These are phyloP conservation scores for Penicillium olsonii DNA, from an alignment of 2,329 filamentous ascomycete species.

Conservation along the genomic window DNA sequence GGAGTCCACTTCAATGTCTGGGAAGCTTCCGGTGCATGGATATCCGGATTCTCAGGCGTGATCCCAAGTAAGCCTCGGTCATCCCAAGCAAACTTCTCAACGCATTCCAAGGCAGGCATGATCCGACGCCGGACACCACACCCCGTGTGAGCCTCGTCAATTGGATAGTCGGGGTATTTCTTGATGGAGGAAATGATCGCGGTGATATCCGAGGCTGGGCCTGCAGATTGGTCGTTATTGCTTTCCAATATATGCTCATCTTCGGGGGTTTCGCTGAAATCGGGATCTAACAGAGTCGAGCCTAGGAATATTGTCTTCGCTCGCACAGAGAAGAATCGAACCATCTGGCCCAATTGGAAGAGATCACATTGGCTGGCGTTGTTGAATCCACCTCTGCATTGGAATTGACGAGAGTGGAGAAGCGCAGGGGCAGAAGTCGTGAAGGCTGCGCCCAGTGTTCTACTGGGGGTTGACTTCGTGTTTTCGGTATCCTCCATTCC, in stretches of 20 bases:
- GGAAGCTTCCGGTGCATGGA: not conserved
- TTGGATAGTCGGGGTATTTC: conserved; percentile 45
- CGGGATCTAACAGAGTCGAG: conserved; percentile 40
- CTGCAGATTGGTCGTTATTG: conserved; percentile 9
- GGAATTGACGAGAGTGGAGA: conserved; percentile 29
- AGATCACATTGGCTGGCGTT: conserved; percentile 47
- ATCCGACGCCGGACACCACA: conserved; percentile 46
- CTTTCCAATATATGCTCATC: conserved; percentile 10
- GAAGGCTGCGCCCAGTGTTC: conserved; percentile 13
- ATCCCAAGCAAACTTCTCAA: conserved; percentile 40
- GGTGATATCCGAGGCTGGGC: conserved; percentile 31
- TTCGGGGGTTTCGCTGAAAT: conserved; percentile 26
- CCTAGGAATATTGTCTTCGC: conserved; percentile 46
- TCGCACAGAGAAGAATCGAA: conserved; percentile 44
- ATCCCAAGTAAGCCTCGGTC: conserved; percentile 34
- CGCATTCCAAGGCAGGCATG: conserved; percentile 40
- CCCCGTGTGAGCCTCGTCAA: conserved; percentile 43
- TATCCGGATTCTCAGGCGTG: conserved; percentile 16
- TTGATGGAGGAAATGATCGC: conserved; percentile 40
- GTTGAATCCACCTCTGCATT: conserved; percentile 44
- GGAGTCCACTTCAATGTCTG: conserved; percentile 8
- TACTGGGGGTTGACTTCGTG: conserved; percentile 16
- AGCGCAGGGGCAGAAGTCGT: conserved; percentile 14
- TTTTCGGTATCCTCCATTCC: conserved; percentile 31
- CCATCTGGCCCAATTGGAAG: conserved; percentile 48